A percentile compares a stretch with the other conserved stretches of the same genome.
Evolutionary conservation across 2,329 filamentous ascomycete genomes (phyloP).

Genomic region (Truncatella angustata): DNA sequence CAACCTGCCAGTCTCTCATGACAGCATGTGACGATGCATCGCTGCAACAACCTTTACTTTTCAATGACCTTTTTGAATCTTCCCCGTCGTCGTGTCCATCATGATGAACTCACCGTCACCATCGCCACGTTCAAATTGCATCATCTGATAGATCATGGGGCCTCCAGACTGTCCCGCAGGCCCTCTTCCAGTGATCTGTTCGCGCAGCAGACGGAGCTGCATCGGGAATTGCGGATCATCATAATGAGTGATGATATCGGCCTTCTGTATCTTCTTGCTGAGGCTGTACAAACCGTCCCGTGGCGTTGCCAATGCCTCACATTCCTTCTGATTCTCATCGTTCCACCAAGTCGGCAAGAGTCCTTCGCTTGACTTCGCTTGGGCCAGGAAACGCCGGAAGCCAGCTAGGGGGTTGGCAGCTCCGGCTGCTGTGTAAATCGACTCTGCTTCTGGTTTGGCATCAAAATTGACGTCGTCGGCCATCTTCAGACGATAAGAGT

Average conservation of each 20-base stretch:
- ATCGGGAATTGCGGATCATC: constrained; percentile 42
- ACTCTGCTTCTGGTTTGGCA: constrained; percentile 23
- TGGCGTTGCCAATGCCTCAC: constrained; percentile 33
- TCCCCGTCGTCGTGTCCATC: no score
- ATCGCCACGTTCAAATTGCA: constrained; percentile 13
- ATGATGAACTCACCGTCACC: no score
- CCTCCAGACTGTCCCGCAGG: constrained; percentile 27
- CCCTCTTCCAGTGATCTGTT: constrained; percentile 33
- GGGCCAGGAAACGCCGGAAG: constrained; percentile 36
- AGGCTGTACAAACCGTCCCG: constrained; percentile 27
- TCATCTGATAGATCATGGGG: constrained; percentile 17
- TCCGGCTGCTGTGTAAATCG: constrained; percentile 24
- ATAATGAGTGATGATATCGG: constrained; percentile 40
- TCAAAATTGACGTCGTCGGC: constrained; percentile 33
- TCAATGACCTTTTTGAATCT: no score
- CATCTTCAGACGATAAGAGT: constrained; percentile 46
- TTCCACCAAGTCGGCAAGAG: constrained; percentile 47
- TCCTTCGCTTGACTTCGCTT: constrained; percentile 19
- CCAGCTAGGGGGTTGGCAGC: constrained; percentile 21
- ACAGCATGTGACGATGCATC: no score
- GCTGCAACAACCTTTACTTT: no score
- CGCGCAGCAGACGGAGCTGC: constrained; percentile 48
- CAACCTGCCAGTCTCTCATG: no score
- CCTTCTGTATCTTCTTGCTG: constrained; percentile 27
- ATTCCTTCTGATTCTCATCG: constrained; percentile 33